Base-by-base conservation (phyloP, 2,329 filamentous ascomycete species). In the Penicillium janthinellum region DNA sequence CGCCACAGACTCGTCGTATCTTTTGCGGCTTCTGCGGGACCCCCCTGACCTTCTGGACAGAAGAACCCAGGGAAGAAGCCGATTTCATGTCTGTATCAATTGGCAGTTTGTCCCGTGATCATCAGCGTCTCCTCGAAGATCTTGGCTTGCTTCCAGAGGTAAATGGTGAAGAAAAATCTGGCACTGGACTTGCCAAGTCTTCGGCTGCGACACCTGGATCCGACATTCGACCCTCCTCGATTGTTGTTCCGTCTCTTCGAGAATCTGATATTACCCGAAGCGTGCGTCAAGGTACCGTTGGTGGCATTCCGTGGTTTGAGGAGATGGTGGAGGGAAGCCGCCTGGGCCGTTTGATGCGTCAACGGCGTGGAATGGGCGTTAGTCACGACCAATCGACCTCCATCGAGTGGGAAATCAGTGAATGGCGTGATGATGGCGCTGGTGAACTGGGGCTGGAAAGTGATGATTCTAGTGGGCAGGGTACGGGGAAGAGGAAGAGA, bases 21-120 rank as follows among this genome's bases (percentile, higher is more conserved):
- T 97, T 97, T 76, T 97, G 93, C 77, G 93, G 93, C 25, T 96
- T 90, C 79, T 96, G 93, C 74, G 93, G 93, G 54, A 96, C 92
- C 0, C 90, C 90, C 12, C 80, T 97, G 56, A 89, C 89, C 0
- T 91, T 89, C 68, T 96, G 92, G 92, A 89, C 87, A 49, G 92
- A 96, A 74, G 77, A 85, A 25, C 89, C 90, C 0, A 79, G 76
- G 0, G 82, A 81, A 54, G 90, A 95, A 72, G 88, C 89, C 12
- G 87, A 92, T 7, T 94, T 85, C 72, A 92, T 97, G 78, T 88
- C 87, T 60, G 80, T 96, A 58, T 90, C 92, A 0, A 80, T 96
- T n/a, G 91, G 91, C 5, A 94, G 89, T 67, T 79, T 97, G 55
- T 73, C 85, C 39, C 83, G 84, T 5, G 86, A 90, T 57, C 90